phyloP scores from a whole-genome alignment of 371 early-diverging fungal species.

The Lichtheimia ornata region DNA sequence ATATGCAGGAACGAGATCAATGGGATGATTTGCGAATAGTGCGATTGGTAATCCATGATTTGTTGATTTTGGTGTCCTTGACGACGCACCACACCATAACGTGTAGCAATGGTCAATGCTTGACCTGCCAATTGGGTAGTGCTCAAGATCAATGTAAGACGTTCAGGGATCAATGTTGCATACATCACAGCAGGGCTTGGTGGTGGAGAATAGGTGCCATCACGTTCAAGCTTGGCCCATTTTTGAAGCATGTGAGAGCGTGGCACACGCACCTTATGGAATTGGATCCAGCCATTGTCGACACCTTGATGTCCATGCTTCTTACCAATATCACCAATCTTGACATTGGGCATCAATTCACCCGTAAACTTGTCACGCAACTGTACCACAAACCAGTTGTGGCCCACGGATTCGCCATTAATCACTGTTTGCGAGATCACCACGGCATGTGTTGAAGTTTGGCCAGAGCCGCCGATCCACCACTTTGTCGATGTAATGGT shows the following conservation, averaged over 20 bases:
- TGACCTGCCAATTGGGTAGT: slow-evolving; percentile 47
- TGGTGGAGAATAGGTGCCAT: slow-evolving; percentile 61
- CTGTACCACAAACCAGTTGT: slow-evolving; percentile 85
- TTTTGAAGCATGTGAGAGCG: slow-evolving; percentile 79
- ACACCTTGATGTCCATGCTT: slow-evolving; percentile 81
- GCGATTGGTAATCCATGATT: slow-evolving; percentile 72
- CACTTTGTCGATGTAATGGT: slow-evolving; percentile 85
- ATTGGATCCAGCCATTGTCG: slow-evolving; percentile 95
- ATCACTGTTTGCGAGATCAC: slow-evolving; percentile 67
- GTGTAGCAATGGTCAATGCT: slow-evolving; percentile 64
- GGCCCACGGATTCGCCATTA: slow-evolving; percentile 67
- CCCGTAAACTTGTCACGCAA: slow-evolving; percentile 77
- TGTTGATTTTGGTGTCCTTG: slow-evolving; percentile 65
- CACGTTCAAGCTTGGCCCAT: slow-evolving; percentile 64
- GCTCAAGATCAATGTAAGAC: slow-evolving; percentile 49
- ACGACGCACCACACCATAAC: slow-evolving; percentile 69
- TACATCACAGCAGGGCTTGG: slow-evolving; percentile 64
- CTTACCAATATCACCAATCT: slow-evolving; percentile 85
- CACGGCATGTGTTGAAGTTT: slow-evolving; percentile 77
- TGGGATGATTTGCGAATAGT: slow-evolving; percentile 60
- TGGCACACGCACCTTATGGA: slow-evolving; percentile 84
- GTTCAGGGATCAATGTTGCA: slow-evolving; percentile 69
- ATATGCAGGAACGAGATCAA: slow-evolving; percentile 63
- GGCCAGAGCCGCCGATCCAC: slow-evolving; percentile 93
- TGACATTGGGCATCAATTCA: slow-evolving; percentile 74